phyloP scores from a whole-genome alignment of 345 rosid species.

The Alliaria petiolata region DNA sequence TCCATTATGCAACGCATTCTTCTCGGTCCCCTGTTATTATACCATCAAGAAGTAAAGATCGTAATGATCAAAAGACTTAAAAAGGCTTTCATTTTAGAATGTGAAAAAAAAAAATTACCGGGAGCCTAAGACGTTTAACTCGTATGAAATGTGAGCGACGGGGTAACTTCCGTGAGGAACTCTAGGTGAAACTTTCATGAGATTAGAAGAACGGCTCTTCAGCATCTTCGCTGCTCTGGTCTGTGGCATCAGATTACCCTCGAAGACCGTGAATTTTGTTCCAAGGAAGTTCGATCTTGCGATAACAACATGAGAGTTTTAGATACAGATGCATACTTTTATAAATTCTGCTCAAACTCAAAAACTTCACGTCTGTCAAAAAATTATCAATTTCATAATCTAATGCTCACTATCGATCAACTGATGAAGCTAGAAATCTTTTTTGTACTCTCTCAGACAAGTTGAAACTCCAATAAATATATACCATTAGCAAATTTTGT shows the following conservation, averaged over 20 bases:
- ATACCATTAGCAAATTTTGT: background rate
- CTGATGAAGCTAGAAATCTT: background rate
- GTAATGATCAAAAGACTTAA: background rate
- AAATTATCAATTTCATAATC: background rate
- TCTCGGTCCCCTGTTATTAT: constrained; percentile 66
- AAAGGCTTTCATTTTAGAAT: background rate
- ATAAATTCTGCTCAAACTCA: no score
- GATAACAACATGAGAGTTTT: background rate
- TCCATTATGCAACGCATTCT: constrained; percentile 66
- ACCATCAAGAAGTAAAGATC: background rate
- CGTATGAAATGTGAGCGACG: constrained; percentile 58
- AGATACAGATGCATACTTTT: background rate
- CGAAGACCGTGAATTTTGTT: constrained; percentile 63
- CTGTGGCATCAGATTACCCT: constrained; percentile 41
- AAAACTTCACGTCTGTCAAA: background rate
- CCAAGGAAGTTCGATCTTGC: constrained; percentile 74
- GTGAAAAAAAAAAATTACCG: constrained; percentile 36
- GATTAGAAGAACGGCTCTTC: constrained; percentile 52
- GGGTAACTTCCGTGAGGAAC: constrained; percentile 52
- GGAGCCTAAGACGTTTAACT: constrained; percentile 66
- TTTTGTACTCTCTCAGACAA: background rate
- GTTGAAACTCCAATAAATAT: background rate
- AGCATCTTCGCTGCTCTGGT: constrained; percentile 41
- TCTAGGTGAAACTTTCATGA: constrained; percentile 54
- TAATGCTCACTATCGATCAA: background rate